phyloP scores from a whole-genome alignment of 768 basidiomycete species.

The Tephrocybe sp. region DNA sequence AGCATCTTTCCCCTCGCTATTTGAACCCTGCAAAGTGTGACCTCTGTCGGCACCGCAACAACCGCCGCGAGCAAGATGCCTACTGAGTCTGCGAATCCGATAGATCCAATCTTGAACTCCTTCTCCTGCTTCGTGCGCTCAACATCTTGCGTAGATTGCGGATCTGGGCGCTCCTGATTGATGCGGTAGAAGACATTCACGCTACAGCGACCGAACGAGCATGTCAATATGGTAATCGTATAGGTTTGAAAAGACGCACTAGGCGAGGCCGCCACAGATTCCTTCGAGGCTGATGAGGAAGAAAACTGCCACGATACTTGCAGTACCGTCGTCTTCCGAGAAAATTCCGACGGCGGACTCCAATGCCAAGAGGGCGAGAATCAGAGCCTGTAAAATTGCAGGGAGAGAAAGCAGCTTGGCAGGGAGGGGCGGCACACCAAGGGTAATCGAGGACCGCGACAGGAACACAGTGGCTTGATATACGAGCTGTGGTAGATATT shows the following conservation, averaged over 20 bases:
- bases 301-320: conserved; percentile 62
- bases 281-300: conserved; percentile 85
- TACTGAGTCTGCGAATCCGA: conserved; percentile 82
- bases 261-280: conserved; percentile 89
- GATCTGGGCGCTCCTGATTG: conserved; percentile 67
- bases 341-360: conserved; percentile 65
- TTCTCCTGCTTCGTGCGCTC: conserved; percentile 73
- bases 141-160: conserved; percentile 43
- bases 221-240: not conserved
- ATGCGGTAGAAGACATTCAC: conserved; percentile 87
- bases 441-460: conserved; percentile 77
- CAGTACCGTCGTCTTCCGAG: conserved; percentile 34
- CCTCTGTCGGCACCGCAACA: conserved; percentile 71
- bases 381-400: conserved; percentile 59
- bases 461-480: conserved; percentile 70
- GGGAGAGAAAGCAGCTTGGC: conserved; percentile 60
- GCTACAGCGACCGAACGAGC: too few species aligned
- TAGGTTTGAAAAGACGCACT: conserved; percentile 50
- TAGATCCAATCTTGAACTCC: conserved; percentile 89
- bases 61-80: conserved; percentile 70
- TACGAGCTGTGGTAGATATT: conserved; percentile 44
- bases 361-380: conserved; percentile 53
- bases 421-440: conserved; percentile 76
- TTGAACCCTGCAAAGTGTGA: conserved; percentile 75
- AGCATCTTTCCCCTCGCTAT: conserved; percentile 66